These are phyloP conservation scores for Cadophora sp. DNA, from an alignment of 2,329 filamentous ascomycete genomes.

Conservation along the genomic window DNA sequence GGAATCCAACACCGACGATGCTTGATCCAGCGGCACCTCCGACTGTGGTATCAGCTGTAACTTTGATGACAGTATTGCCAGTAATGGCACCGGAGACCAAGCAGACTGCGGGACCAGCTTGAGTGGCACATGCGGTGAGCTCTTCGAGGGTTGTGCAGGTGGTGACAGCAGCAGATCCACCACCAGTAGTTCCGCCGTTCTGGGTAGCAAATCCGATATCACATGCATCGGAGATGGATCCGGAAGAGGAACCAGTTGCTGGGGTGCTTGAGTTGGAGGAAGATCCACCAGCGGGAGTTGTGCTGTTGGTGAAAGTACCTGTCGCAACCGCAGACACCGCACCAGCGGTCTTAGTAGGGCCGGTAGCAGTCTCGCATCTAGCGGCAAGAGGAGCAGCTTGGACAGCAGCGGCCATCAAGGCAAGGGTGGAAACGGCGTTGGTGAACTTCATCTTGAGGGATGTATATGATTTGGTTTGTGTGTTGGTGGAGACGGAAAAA, in stretches of 20 bases:
- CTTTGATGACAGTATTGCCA: constrained; percentile 52
- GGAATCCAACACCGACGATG: constrained; percentile 37
- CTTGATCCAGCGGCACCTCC: constrained; percentile 49
- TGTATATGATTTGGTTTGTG: neutral
- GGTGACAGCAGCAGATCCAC: constrained; percentile 59
- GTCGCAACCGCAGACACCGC: neutral
- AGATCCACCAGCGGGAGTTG: neutral
- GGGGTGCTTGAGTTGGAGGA: neutral
- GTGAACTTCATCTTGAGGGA: constrained; percentile 7
- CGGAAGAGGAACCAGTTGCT: neutral
- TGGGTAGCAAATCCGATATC: constrained; percentile 19
- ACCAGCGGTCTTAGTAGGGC: neutral
- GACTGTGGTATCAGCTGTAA: constrained; percentile 59
- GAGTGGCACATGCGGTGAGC: constrained; percentile 54
- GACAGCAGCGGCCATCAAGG: constrained; percentile 11
- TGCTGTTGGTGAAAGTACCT: neutral
- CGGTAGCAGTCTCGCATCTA: neutral
- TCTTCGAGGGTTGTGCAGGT: constrained; percentile 59
- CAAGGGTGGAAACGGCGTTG: neutral
- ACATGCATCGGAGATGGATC: constrained; percentile 21
- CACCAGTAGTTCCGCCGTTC: constrained; percentile 39
- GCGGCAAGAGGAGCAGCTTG: neutral
- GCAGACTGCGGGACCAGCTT: constrained; percentile 12
- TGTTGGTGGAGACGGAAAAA: neutral
- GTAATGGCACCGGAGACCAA: constrained; percentile 39